Evolutionary conservation across 2,329 filamentous ascomycete genomes (phyloP), one percentile per base, ranked within the genome.

Genomic region (Colletotrichum spaethianum): DNA sequence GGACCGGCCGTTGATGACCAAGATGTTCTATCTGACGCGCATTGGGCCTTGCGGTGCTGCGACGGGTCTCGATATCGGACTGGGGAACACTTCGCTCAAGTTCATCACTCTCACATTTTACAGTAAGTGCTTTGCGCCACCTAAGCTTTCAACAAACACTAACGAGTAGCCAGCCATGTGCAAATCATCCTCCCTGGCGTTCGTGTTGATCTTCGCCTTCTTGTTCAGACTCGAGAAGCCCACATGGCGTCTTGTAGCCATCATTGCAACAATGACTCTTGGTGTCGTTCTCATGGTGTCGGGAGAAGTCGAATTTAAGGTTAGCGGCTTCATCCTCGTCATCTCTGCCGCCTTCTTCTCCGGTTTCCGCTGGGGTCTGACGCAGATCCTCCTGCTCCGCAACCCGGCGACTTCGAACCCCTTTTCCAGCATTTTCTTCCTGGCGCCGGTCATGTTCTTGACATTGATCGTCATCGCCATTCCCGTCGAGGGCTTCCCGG

Each of bases 251-350:
- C 89, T 99, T 11, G 93, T 97, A 48, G 87, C 89, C 75, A 96
- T 98, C 76, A 98, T 99, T 76, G 89, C 91, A 64, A 92, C 93
- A 78, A 98, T 99, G 96, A 98, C 95, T 0, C 78, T 91, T 2
- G 96, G 96, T 72, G 96, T 99, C 11, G 88, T 99, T 73, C 97
- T 98, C 91, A 99, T 99, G 96, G 96, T 98, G 0, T 94, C 95
- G 7, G 96, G 96, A 73, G 96, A 99, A 83, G 92, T 97, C 46
- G 92, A 94, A 61, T 99, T 99, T 83, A 91, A 95, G 77, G 87
- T 93, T 0, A 87, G 94, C 38, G 96, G 96, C 52, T 99, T 99
- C 82, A 83, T 94, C 57, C 92, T 99, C 75, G 93, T 98, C 83
- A 98, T 99, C 82, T 92, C 93, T 0, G 95, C 96, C 16, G 94